Conservation (phyloP, 768 basidiomycete genomes). For the Leucosporidium creatinivorum region DNA sequence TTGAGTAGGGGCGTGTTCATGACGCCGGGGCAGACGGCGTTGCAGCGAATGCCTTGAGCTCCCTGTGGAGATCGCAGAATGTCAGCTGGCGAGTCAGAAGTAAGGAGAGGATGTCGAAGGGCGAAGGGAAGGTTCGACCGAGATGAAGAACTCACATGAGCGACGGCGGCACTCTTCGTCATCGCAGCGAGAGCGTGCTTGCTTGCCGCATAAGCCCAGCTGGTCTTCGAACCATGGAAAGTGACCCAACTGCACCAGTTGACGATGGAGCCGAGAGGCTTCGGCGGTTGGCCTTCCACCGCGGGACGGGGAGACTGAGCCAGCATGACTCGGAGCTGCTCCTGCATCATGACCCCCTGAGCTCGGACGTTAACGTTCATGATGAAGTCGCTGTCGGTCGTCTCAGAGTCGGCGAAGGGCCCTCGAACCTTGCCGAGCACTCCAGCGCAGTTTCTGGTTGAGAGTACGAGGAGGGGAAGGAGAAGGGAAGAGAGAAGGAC, state of each 20-base stretch:
- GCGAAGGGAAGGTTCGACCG: too few relatives aligned
- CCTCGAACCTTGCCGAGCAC: constrained; percentile 2
- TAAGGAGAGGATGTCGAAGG: too few relatives aligned
- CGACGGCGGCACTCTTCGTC: constrained; percentile 5
- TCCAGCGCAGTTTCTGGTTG: not conserved
- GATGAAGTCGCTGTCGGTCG: not conserved
- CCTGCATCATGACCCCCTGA: constrained; percentile 1
- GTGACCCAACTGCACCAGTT: not conserved
- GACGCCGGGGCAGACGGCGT: constrained; percentile 10
- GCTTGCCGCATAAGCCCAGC: constrained; percentile 3
- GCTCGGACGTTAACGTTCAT: constrained; percentile 1
- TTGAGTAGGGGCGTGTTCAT: not conserved
- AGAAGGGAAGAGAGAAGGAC: too few relatives aligned
- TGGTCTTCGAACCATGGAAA: not conserved
- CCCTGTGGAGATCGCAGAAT: not conserved
- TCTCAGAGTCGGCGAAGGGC: not conserved
- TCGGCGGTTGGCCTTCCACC: not conserved
- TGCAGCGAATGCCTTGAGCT: constrained; percentile 10
- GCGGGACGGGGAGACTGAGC: not conserved
- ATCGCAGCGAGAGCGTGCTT: constrained; percentile 9
- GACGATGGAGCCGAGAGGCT: not conserved
- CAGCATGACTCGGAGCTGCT: not conserved
- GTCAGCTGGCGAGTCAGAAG: not conserved
- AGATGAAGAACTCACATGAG: too few relatives aligned
- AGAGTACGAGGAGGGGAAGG: too few relatives aligned